Percentiles rank a stretch among this genome's conserved stretches.
Conservation (phyloP, 352 stramenopile species). For the Thalassiosira ordinaria region DNA sequence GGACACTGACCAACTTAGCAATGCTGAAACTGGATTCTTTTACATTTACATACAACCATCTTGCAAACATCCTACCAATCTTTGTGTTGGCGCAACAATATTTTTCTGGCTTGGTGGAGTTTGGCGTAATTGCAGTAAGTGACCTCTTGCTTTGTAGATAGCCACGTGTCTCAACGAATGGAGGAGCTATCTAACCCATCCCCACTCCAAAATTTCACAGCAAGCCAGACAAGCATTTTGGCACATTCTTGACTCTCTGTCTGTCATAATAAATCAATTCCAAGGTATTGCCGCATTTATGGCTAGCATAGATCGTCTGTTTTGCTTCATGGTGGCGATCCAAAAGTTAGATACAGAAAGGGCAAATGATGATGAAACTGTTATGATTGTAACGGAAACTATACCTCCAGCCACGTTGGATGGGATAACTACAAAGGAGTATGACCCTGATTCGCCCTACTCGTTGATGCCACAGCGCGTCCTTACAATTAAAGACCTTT, state of each 20-base stretch:
- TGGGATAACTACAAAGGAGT: too few relatives aligned
- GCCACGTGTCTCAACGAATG: too few relatives aligned
- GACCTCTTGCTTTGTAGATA: too few relatives aligned
- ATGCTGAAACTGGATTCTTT: slow-evolving; percentile 87
- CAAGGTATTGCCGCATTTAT: slow-evolving; percentile 83
- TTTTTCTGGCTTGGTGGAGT: slow-evolving; percentile 85
- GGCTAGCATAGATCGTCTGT: slow-evolving; percentile 86
- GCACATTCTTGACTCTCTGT: slow-evolving; percentile 88
- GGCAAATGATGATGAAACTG: background rate
- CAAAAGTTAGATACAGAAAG: slow-evolving; percentile 54
- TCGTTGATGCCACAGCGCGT: too few relatives aligned
- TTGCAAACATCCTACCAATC: slow-evolving; percentile 80
- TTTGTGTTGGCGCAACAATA: slow-evolving; percentile 87
- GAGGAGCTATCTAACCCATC: too few relatives aligned
- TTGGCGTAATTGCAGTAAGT: too few relatives aligned
- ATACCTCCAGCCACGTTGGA: too few relatives aligned
- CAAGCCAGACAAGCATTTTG: slow-evolving; percentile 83
- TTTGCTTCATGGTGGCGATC: slow-evolving; percentile 84
- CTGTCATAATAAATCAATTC: slow-evolving; percentile 88
- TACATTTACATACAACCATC: slow-evolving; percentile 86
- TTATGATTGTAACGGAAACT: too few relatives aligned
- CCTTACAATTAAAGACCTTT: slow-evolving; percentile 68
- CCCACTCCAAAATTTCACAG: too few relatives aligned
- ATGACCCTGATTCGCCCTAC: too few relatives aligned
- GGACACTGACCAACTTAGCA: too few relatives aligned